Conservation (phyloP, 495 filamentous ascomycete genomes). For the Tirmania nivea region DNA sequence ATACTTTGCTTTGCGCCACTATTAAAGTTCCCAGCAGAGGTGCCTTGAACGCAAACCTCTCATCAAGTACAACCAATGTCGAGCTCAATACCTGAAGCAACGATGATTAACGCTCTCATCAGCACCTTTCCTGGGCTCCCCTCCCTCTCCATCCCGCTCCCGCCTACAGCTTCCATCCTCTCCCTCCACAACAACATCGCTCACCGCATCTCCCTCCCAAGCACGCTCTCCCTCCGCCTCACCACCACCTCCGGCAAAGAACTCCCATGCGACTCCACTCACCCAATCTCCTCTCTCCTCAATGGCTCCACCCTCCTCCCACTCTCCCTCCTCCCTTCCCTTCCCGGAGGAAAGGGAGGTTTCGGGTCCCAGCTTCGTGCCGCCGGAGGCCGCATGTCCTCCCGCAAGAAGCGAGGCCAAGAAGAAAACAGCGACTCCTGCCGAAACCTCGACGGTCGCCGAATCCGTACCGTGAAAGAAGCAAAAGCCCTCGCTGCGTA, state of each 20-base stretch:
- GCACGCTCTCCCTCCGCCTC: constrained; percentile 37
- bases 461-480: constrained; percentile 76
- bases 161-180: constrained; percentile 39
- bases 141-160: constrained; percentile 50
- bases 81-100: not conserved
- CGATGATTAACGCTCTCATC: constrained; percentile 57
- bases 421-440: constrained; percentile 72
- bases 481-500: constrained; percentile 91
- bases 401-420: constrained; percentile 59
- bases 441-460: constrained; percentile 78
- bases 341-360: constrained; percentile 86
- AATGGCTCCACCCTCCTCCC: constrained; percentile 46
- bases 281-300: constrained; percentile 19
- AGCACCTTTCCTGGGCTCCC: constrained; percentile 62
- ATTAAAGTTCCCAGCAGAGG: too few species aligned
- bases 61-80: too few species aligned
- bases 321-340: constrained; percentile 49
- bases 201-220: constrained; percentile 32
- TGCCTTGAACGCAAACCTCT: too few species aligned
- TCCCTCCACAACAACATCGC: constrained; percentile 42
- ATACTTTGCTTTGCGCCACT: too few species aligned
- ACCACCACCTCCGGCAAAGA: constrained; percentile 63
- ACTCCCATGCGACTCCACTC: constrained; percentile 27
- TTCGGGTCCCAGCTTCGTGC: constrained; percentile 95
- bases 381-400: constrained; percentile 92